Conservation (phyloP, 2,329 filamentous ascomycete species). For the Paraphaeosphaeria minitans region DNA sequence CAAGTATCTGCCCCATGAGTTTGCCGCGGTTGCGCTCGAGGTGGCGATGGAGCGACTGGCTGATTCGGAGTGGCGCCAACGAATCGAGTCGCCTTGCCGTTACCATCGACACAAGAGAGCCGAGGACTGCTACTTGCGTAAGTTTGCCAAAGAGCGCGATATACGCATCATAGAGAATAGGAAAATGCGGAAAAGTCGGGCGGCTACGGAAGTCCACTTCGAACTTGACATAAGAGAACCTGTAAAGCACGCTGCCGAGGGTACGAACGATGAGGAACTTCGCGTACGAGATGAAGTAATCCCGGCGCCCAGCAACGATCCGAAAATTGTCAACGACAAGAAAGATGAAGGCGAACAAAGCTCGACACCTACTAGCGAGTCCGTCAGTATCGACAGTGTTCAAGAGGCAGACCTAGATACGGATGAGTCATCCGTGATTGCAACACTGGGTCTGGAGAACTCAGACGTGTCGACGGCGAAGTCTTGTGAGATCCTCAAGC, state of each 20-base stretch:
- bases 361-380: not conserved
- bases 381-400: not conserved
- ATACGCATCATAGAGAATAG: not conserved
- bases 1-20: slow-evolving; percentile 4
- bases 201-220: not conserved
- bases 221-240: not conserved
- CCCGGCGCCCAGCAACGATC: not conserved
- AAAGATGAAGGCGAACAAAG: not conserved
- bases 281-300: not conserved
- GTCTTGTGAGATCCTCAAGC: not conserved
- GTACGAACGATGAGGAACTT: not conserved
- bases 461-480: not conserved
- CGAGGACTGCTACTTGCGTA: slow-evolving; percentile 15
- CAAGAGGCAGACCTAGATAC: not conserved
- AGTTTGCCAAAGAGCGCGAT: slow-evolving; percentile 4
- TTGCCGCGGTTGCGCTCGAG: slow-evolving; percentile 11
- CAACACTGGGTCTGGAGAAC: not conserved
- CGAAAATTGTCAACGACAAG: not conserved
- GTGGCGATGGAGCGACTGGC: slow-evolving; percentile 11
- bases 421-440: not conserved
- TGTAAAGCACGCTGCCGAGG: not conserved
- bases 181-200: not conserved
- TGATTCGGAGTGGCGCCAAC: not conserved
- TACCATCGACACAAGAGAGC: slow-evolving; percentile 19
- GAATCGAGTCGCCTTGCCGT: slow-evolving; percentile 3